Evolutionary conservation across 306 rosid genomes (phyloP).

Genomic region (Corylus americana): DNA sequence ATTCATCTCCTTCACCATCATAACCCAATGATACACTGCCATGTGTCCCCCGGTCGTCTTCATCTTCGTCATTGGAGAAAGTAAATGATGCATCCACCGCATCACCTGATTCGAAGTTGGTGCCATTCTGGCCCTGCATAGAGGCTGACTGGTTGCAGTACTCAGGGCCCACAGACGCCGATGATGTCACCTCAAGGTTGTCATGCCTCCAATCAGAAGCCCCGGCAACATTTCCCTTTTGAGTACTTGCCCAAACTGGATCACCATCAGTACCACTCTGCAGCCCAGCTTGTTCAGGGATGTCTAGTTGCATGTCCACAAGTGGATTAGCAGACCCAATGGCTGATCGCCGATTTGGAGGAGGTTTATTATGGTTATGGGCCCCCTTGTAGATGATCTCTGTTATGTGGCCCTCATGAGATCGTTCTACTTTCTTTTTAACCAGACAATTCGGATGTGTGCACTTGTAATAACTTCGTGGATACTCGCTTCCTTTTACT

Average conservation of each 20-base stretch:
- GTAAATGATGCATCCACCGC: conserved; percentile 85
- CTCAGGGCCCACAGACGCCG: conserved; percentile 64
- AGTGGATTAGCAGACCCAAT: conserved; percentile 57
- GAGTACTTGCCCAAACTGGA: conserved; percentile 52
- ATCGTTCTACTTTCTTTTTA: conserved; percentile 90
- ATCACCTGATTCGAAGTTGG: conserved; percentile 64
- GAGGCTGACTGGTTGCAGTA: conserved; percentile 60
- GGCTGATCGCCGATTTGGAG: conserved; percentile 71
- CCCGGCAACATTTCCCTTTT: conserved; percentile 49
- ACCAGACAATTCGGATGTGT: conserved; percentile 83
- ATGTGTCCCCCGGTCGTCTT: conserved; percentile 85
- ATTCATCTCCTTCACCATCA: conserved; percentile 93
- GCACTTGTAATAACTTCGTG: conserved; percentile 94
- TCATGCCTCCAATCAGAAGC: conserved; percentile 69
- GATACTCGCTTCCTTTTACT: conserved; percentile 95
- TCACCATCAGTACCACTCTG: conserved; percentile 59
- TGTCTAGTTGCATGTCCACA: conserved; percentile 64
- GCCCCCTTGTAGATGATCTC: conserved; percentile 93
- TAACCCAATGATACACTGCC: conserved; percentile 80
- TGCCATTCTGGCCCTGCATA: conserved; percentile 65
- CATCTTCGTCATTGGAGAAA: conserved; percentile 89
- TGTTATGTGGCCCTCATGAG: conserved; percentile 89
- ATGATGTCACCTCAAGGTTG: conserved; percentile 79
- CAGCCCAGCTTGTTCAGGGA: conserved; percentile 56
- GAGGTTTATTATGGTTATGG: conserved; percentile 86